Base-by-base conservation (phyloP, 306 rosid species). In the Pyrus betulifolia region DNA sequence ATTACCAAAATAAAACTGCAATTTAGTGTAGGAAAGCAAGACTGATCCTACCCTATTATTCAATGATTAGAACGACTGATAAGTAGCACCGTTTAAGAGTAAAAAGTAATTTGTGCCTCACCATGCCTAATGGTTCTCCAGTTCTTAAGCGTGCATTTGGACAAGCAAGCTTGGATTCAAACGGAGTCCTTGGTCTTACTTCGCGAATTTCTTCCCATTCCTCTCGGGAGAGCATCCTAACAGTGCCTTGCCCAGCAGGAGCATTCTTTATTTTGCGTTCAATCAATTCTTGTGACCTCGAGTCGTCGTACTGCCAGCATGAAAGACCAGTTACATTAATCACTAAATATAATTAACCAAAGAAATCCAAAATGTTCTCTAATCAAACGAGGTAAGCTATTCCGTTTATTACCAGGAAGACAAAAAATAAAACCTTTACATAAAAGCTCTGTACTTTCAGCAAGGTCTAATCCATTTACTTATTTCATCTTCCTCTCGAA, bases 101-200 rank as follows among this genome's bases (percentile, higher is more conserved):
- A 23, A n/a, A 46, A 13, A 44, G 18, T 57, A 10, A 54, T 4
- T 22, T 55, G 57, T 25, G 35, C 3, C 81, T 72, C 81, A 89
- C 96, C 89, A 69, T 31, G 70, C 66, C 80, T 66, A 91, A 6
- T 45, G 78, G 81, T 71, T 85, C 91, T 45, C 89, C 91, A 4
- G 89, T 88, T 79, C 91, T 81, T 51, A 88, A 69, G 33, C 46
- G 81, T n/a, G 91, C 91, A 83, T 85, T 85, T 66, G 89, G 87
- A 73, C 91, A 87, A 46, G 91, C 91, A 35, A 88, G 84, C 72
- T 83, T 88, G 83, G 91, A 88, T 81, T 88, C 91, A 74, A 88
- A 88, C 0, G 91, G 91, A 54, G 91, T 88, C 75, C 91, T 81
- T 1, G 89, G 91, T 68, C 89, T 78, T 42, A 81, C 81, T 66